Conservation (phyloP, 306 rosid species). For the Vigna unguiculata region DNA sequence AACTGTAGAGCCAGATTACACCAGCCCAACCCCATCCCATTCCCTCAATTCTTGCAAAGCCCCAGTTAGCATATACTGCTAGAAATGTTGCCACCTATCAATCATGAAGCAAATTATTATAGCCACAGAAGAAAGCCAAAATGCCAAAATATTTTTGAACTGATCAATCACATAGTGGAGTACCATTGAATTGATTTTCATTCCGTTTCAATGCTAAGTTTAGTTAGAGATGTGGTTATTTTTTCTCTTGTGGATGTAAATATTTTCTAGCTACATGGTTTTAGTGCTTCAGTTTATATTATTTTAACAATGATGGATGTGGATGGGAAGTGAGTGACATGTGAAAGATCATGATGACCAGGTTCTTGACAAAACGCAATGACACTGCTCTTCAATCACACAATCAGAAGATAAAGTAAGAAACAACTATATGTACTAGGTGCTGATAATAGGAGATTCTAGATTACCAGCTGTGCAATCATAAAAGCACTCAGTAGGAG, state of each 20-base stretch:
- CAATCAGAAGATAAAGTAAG: conserved; percentile 30
- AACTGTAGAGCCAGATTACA: conserved; percentile 87
- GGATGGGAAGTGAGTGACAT: conserved; percentile 24
- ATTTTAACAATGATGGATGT: neutral
- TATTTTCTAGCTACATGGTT: neutral
- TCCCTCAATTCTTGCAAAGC: conserved; percentile 82
- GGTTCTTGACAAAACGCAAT: conserved; percentile 19
- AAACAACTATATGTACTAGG: conserved; percentile 12
- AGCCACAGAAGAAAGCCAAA: conserved; percentile 27
- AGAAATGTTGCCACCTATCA: conserved; percentile 85
- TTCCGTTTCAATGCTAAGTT: conserved; percentile 4
- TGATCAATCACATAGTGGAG: neutral
- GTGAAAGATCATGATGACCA: conserved; percentile 13
- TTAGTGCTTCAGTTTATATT: neutral
- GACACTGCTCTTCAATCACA: conserved; percentile 2
- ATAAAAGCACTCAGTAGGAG: conserved; percentile 85
- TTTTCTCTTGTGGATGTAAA: neutral
- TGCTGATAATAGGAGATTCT: conserved; percentile 33
- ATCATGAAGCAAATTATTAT: conserved; percentile 33
- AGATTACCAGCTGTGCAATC: conserved; percentile 88
- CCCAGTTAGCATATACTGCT: conserved; percentile 90
- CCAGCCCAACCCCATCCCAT: conserved; percentile 99
- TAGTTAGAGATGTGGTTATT: neutral
- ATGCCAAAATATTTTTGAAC: neutral
- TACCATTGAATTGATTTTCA: neutral